Conservation (phyloP, 1,284 basidiomycete genomes). For the Cystobasidium pallidum region DNA sequence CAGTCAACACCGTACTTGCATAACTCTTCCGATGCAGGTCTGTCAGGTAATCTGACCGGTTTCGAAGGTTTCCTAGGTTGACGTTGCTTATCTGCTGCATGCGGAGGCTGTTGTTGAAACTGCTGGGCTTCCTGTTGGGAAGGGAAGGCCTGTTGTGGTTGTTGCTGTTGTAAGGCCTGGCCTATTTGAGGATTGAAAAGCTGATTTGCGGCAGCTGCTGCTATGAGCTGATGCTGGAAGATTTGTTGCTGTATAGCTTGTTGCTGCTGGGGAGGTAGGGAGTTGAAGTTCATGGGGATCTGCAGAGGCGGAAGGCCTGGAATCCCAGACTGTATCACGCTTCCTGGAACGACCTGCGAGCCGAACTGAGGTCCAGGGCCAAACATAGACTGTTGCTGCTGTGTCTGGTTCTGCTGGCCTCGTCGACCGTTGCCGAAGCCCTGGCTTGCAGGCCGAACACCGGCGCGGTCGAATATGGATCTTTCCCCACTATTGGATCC, state of each 20-base stretch:
- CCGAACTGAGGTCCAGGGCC: slow-evolving; percentile 25
- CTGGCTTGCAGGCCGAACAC: slow-evolving; percentile 24
- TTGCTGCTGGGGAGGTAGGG: slow-evolving; percentile 36
- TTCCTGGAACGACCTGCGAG: slow-evolving; percentile 18
- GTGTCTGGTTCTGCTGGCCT: slow-evolving; percentile 10
- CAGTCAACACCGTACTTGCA: slow-evolving; percentile 91
- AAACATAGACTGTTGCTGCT: slow-evolving; percentile 19
- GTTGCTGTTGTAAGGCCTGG: slow-evolving; percentile 8
- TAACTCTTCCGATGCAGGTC: slow-evolving; percentile 61
- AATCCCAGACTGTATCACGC: slow-evolving; percentile 19
- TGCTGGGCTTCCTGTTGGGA: slow-evolving; percentile 10
- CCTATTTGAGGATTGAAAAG: slow-evolving; percentile 27
- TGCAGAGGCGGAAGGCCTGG: slow-evolving; percentile 41
- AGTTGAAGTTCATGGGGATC: slow-evolving; percentile 40
- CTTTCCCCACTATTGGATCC: slow-evolving; percentile 26
- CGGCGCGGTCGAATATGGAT: slow-evolving; percentile 43
- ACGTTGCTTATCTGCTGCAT: slow-evolving; percentile 27
- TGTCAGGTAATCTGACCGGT: slow-evolving; percentile 54
- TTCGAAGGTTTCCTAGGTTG: slow-evolving; percentile 27
- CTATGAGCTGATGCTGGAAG: slow-evolving; percentile 44
- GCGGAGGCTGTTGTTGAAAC: slow-evolving; percentile 29
- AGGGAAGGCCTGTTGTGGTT: slow-evolving; percentile 17
- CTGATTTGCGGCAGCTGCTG: slow-evolving; percentile 41
- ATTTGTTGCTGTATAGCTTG: slow-evolving; percentile 43
- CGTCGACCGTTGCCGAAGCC: not conserved